Evolutionary conservation across 768 basidiomycete species (phyloP).

Genomic region (Boletellus ananiceps): DNA sequence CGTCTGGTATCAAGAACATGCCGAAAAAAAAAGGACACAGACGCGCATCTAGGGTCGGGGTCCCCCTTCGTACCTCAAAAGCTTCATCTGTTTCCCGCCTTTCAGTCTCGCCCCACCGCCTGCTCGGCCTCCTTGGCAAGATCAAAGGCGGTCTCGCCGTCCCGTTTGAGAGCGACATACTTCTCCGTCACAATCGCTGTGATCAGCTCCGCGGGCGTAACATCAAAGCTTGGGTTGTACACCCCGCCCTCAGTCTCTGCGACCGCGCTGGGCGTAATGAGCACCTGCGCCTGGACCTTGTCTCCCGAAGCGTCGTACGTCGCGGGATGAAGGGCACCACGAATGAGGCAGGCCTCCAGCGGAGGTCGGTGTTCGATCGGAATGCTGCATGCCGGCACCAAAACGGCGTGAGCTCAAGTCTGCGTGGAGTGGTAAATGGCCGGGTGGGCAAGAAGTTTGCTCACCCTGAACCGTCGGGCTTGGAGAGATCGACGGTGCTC

Average conservation of each 20-base stretch:
- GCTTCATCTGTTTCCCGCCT: too few species aligned
- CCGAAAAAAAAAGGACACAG: too few species aligned
- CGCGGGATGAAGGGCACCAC: slow-evolving; percentile 70
- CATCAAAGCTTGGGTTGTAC: slow-evolving; percentile 96
- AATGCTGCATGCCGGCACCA: slow-evolving; percentile 43
- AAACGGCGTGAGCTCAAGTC: too few species aligned
- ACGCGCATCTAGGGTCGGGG: too few species aligned
- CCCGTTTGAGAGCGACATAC: slow-evolving; percentile 75
- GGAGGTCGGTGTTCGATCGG: slow-evolving; percentile 91
- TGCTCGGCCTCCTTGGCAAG: slow-evolving; percentile 39
- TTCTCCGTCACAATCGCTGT: slow-evolving; percentile 95
- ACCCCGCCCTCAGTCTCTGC: slow-evolving; percentile 33
- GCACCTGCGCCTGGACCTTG: slow-evolving; percentile 68
- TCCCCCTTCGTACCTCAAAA: too few species aligned
- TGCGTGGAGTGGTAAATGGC: background rate
- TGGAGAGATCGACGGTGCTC: slow-evolving; percentile 84
- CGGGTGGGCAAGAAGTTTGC: slow-evolving; percentile 3
- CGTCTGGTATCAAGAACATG: too few species aligned
- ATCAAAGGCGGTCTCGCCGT: slow-evolving; percentile 58
- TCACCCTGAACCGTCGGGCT: slow-evolving; percentile 62
- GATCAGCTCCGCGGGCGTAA: slow-evolving; percentile 90
- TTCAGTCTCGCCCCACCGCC: background rate
- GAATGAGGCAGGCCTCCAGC: slow-evolving; percentile 82
- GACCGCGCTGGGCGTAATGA: slow-evolving; percentile 71
- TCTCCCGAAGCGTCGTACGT: slow-evolving; percentile 36